Base-by-base conservation (phyloP, 441 rosid genomes). In the Gossypium laxum region DNA sequence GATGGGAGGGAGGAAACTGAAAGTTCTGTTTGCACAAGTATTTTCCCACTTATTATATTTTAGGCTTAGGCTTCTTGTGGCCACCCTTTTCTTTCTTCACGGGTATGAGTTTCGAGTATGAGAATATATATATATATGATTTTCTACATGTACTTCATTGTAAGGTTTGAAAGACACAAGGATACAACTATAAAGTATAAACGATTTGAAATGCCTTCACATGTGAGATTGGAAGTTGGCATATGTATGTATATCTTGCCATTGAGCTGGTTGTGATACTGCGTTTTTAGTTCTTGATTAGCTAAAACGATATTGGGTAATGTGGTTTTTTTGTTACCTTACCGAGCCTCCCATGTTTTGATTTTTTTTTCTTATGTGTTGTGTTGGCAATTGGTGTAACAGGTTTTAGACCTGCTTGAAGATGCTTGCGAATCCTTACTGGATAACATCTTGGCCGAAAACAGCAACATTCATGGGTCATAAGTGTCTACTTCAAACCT, bases 391-490 rank as follows among this genome's bases (percentile, higher is more conserved):
- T 58, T 30, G 58, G 1, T 7, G 19, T 6, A 17, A 18, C 82
- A 91, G 97, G 98, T 91, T 63, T 72, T 93, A 77, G 92, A 91
- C 80, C 67, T 91, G 74, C 97, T 91, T 73, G 96, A 88, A 80
- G 97, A 93, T 85, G 94, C 94, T 14, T 93, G 97, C 56, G 92
- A 85, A 73, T 89, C 96, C n/a, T 76, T 89, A 86, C 72, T 93
- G 78, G 96, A 93, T 73, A 83, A 84, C 83, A 77, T 90, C 68
- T 62, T 81, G 77, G 80, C 85, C 0, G 87, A 79, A 78, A 81
- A 70, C 66, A 72, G 70, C 56, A 45, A 57, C 61, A 64, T 76
- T 24, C 10, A 10, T 10, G 68, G 62, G 43, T 65, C 80, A 47
- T 78, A 62, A 47, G 2, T 47, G 11, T 22, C 67, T 24, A 14